Evolutionary conservation across 2,329 filamentous ascomycete species (phyloP).

Genomic region (Dendrostoma leiphaemia): DNA sequence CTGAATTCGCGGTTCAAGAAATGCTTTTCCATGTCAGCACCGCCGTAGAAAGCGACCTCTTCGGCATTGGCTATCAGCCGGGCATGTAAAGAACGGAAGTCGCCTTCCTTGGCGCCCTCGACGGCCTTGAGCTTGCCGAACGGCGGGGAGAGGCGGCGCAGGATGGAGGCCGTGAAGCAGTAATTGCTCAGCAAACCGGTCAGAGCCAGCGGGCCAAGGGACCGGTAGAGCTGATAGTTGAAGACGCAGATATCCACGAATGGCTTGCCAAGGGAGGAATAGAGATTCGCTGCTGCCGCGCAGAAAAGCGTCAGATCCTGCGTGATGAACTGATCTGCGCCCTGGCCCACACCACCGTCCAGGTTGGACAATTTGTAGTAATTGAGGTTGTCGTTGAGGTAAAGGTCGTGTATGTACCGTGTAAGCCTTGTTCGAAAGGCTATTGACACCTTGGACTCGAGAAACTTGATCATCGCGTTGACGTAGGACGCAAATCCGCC

Average conservation of each 20-base stretch:
- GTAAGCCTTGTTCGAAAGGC: conserved; percentile 94
- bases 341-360: conserved; percentile 88
- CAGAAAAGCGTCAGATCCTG: conserved; percentile 97
- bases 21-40: conserved; percentile 89
- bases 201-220: conserved; percentile 82
- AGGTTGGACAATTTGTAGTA: conserved; percentile 95
- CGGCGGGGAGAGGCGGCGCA: conserved; percentile 84
- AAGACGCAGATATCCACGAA: conserved; percentile 97
- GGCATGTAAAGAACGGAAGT: conserved; percentile 88
- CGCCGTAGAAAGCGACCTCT: conserved; percentile 96
- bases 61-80: conserved; percentile 95
- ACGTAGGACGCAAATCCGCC: conserved; percentile 94
- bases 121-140: conserved; percentile 97
- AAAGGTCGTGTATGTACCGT: conserved; percentile 94
- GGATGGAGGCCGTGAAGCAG: conserved; percentile 86
- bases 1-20: conserved; percentile 91
- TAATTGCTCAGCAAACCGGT: conserved; percentile 89
- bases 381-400: conserved; percentile 90
- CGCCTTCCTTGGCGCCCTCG: conserved; percentile 90
- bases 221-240: conserved; percentile 94
- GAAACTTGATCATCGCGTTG: conserved; percentile 98
- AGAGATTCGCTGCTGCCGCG: conserved; percentile 84
- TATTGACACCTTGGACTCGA: conserved; percentile 97
- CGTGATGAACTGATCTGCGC: conserved; percentile 95
- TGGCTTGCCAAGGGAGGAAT: conserved; percentile 96